phyloP scores from a whole-genome alignment of 768 basidiomycete genomes.

The Artomyces pyxidatus region DNA sequence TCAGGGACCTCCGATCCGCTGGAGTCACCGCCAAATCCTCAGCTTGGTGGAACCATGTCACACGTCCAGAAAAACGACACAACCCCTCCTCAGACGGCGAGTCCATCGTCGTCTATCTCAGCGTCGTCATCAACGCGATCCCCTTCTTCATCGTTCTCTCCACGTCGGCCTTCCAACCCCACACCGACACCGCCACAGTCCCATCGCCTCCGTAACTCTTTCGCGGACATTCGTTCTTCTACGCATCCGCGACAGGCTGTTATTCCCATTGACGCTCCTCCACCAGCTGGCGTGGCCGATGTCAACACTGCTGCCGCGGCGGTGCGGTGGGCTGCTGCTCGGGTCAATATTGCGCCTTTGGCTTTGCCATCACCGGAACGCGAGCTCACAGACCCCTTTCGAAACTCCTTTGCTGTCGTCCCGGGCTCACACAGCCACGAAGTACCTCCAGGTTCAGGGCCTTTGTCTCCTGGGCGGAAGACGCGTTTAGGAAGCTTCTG shows the following conservation, averaged over 20 bases:
- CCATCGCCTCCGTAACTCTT: constrained; percentile 39
- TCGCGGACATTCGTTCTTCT: constrained; percentile 35
- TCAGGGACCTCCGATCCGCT: background rate
- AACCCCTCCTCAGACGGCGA: background rate
- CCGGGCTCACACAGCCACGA: constrained; percentile 48
- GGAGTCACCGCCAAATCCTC: background rate
- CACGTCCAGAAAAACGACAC: background rate
- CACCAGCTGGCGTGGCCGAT: constrained; percentile 34
- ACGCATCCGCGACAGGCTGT: constrained; percentile 17
- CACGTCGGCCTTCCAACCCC: constrained; percentile 11
- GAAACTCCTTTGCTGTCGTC: constrained; percentile 57
- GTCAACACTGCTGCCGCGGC: constrained; percentile 67
- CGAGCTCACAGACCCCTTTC: constrained; percentile 87
- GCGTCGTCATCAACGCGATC: constrained; percentile 1
- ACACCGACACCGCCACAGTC: constrained; percentile 17
- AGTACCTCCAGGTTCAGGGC: constrained; percentile 27
- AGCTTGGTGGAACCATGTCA: background rate
- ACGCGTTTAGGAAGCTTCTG: constrained; percentile 63
- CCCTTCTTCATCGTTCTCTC: constrained; percentile 1
- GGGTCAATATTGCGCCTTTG: constrained; percentile 78
- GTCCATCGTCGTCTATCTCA: background rate
- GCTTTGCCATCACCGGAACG: constrained; percentile 86
- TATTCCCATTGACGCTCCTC: background rate
- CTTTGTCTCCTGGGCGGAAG: constrained; percentile 45
- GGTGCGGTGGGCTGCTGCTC: constrained; percentile 78